Conservation (phyloP, 2,329 filamentous ascomycete species). For the Botrytis aclada region DNA sequence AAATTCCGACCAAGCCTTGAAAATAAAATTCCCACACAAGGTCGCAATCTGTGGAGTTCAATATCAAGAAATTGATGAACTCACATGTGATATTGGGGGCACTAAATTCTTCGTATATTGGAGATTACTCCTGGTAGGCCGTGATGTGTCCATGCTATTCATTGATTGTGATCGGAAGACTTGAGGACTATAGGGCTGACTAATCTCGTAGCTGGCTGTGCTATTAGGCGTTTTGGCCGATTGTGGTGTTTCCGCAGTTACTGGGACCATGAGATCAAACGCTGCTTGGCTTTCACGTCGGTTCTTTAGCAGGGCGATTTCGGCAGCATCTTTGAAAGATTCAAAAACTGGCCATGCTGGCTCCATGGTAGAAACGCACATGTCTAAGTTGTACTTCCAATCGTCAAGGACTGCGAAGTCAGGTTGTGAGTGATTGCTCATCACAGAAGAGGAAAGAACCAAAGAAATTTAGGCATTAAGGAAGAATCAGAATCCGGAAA, state of each 20-base stretch:
- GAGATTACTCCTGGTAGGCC: slow-evolving; percentile 9
- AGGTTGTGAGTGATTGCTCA: background rate
- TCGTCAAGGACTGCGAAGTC: slow-evolving; percentile 27
- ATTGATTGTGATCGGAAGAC: slow-evolving; percentile 22
- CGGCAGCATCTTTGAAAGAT: slow-evolving; percentile 25
- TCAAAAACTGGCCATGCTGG: slow-evolving; percentile 35
- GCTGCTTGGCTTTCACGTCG: slow-evolving; percentile 33
- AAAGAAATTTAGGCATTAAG: background rate
- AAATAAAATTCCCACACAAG: background rate
- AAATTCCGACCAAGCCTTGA: background rate
- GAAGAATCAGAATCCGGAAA: background rate
- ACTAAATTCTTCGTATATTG: slow-evolving; percentile 20
- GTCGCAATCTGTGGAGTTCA: background rate
- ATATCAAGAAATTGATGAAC: background rate
- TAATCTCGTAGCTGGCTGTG: slow-evolving; percentile 26
- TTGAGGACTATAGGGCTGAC: slow-evolving; percentile 28
- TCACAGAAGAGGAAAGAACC: background rate
- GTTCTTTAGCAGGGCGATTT: slow-evolving; percentile 21
- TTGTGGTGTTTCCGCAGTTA: slow-evolving; percentile 26
- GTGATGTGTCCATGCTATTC: slow-evolving; percentile 15
- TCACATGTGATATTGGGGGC: slow-evolving; percentile 12
- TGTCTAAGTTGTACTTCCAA: slow-evolving; percentile 35
- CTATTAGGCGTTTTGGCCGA: slow-evolving; percentile 32
- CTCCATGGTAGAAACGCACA: slow-evolving; percentile 33
- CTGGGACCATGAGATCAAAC: slow-evolving; percentile 31